Base-by-base conservation (phyloP, 768 basidiomycete species). In the Russula vinacea region DNA sequence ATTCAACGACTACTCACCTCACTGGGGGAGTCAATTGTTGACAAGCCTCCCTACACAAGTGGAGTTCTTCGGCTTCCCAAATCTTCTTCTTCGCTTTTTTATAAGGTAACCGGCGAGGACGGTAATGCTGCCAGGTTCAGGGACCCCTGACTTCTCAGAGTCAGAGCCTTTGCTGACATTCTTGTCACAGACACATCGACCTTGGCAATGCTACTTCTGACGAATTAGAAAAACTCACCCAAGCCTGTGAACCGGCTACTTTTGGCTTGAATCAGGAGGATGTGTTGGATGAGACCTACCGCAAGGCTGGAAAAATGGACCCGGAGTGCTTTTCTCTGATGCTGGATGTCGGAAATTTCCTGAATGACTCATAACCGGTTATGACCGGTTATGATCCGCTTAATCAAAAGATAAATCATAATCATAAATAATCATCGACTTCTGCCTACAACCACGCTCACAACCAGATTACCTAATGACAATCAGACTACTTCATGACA, bases 201-300 rank as follows among this genome's bases (percentile, higher is more conserved):
- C 9, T 59, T 13, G 24, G 24, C 2, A n/a, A 51, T 40, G 26
- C 58, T 16, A 29, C 49, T 19, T 11, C 11, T 0, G 37, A 59
- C 3, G 58, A 59, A 17, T 40, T 59, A 9, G 49, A 59, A 14
- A 49, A 59, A 2, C 58, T 59, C 19, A 2, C 50, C 17, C 37
- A 32, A 14, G 58, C 58, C 37, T 60, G 58, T 40, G 49, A 60
- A 1, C 58, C 50, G 11, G 58, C 49, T 3, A n/a, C 49, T n/a
- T 60, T 32, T 14, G 26, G 58, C 11, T 0, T 13, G 17, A n/a
- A 7, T 9, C 17, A 19, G 6, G 49, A 51, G 7, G 24, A 26
- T 10, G 37, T 40, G 26, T 14, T 42, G 19, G 50, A 50, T 32
- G 58, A 59, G 19, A 14, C 24, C 4, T 39, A 51, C 11, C 24